Evolutionary conservation across 2,329 filamentous ascomycete genomes (phyloP).

Genomic region (Cercospora janseana): DNA sequence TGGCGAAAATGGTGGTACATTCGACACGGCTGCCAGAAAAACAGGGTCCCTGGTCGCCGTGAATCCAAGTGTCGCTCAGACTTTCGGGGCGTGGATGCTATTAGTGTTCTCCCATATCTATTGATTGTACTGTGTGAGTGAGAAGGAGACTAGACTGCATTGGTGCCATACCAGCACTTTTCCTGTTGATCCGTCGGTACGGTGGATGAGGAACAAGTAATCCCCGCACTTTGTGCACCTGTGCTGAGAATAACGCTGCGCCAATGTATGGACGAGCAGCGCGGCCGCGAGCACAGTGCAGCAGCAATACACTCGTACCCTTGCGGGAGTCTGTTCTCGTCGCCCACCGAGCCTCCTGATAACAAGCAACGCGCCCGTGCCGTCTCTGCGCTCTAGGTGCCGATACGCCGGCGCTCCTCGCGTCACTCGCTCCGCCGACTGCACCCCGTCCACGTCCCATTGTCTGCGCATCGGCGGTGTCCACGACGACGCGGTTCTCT

Average conservation of each 20-base stretch:
- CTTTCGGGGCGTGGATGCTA: neutral
- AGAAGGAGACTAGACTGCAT: conserved; percentile 1
- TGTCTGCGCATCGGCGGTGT: conserved; percentile 4
- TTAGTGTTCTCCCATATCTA: conserved; percentile 1
- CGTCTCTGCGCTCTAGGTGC: neutral
- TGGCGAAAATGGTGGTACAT: conserved; percentile 3
- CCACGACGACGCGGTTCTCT: conserved; percentile 13
- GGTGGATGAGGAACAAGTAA: neutral
- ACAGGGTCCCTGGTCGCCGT: conserved; percentile 3
- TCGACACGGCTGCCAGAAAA: conserved; percentile 2
- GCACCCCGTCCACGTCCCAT: conserved; percentile 4
- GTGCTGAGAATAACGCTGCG: conserved; percentile 7
- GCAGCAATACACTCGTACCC: conserved; percentile 2
- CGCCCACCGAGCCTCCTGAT: neutral
- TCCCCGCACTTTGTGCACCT: neutral
- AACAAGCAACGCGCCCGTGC: neutral
- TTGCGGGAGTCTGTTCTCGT: conserved; percentile 2
- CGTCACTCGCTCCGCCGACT: conserved; percentile 5
- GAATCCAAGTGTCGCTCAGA: conserved; percentile 2
- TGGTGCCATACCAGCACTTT: neutral
- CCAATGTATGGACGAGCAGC: conserved; percentile 6
- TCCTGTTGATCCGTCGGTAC: conserved; percentile 4
- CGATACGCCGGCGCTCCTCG: conserved; percentile 1
- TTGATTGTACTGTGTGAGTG: neutral
- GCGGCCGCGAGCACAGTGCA: neutral